Conservation (phyloP, 805 yeast species). For the Cyberlindnera americana region DNA sequence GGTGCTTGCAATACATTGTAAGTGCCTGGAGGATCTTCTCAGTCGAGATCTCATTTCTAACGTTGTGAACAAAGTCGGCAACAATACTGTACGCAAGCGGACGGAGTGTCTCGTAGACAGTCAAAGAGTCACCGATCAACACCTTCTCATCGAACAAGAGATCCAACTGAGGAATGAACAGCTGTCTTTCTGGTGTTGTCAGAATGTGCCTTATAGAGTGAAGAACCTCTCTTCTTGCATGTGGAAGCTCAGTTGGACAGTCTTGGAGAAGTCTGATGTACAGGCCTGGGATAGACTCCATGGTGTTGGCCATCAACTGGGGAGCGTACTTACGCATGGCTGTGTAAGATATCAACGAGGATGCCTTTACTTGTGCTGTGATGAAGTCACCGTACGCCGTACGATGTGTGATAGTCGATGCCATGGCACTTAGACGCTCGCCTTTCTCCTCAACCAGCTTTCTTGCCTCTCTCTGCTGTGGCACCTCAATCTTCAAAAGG, state of each 20-base stretch:
- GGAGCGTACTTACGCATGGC: slow-evolving; percentile 80
- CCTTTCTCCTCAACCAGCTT: slow-evolving; percentile 52
- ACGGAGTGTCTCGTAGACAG: slow-evolving; percentile 83
- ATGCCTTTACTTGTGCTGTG: slow-evolving; percentile 91
- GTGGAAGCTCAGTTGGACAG: slow-evolving; percentile 89
- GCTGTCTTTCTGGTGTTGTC: slow-evolving; percentile 78
- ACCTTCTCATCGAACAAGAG: slow-evolving; percentile 82
- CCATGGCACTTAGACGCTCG: slow-evolving; percentile 61
- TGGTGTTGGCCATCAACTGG: slow-evolving; percentile 52
- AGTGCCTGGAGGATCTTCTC: slow-evolving; percentile 88
- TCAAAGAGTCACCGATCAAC: slow-evolving; percentile 87
- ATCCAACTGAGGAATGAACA: slow-evolving; percentile 84
- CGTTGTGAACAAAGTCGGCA: slow-evolving; percentile 93
- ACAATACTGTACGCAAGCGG: slow-evolving; percentile 94
- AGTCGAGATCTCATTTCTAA: slow-evolving; percentile 75
- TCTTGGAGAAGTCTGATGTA: slow-evolving; percentile 85
- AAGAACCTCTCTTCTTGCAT: slow-evolving; percentile 86
- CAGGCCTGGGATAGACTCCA: slow-evolving; percentile 75
- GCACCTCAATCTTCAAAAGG: slow-evolving; percentile 73
- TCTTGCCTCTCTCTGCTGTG: slow-evolving; percentile 70
- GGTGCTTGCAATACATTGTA: slow-evolving; percentile 69
- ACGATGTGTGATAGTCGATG: slow-evolving; percentile 73
- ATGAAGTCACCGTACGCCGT: slow-evolving; percentile 84
- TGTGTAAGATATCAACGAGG: slow-evolving; percentile 90
- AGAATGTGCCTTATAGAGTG: slow-evolving; percentile 96